phyloP scores from a whole-genome alignment of 768 basidiomycete species.

The Phlegmacium glaucopus region DNA sequence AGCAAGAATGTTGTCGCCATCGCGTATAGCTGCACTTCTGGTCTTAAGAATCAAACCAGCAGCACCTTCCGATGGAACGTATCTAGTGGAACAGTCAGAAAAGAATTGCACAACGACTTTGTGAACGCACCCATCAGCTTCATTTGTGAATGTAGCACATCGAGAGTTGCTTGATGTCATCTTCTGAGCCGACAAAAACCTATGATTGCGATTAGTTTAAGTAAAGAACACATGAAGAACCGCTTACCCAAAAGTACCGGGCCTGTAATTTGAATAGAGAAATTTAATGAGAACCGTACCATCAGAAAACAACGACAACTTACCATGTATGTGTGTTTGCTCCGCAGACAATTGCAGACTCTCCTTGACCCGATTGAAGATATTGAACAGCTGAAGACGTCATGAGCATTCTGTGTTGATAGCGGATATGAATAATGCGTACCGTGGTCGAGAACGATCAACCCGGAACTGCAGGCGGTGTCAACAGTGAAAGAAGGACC shows the following conservation, averaged over 20 bases:
- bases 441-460: slow-evolving; percentile 33
- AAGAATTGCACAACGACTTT: neutral
- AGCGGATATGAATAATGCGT: neutral
- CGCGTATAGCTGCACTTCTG: slow-evolving; percentile 28
- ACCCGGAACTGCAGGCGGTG: slow-evolving; percentile 32
- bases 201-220: neutral
- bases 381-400: slow-evolving; percentile 26
- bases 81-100: slow-evolving; percentile 16
- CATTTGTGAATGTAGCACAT: slow-evolving; percentile 30
- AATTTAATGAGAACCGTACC: neutral
- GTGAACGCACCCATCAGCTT: slow-evolving; percentile 29
- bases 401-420: neutral
- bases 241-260: slow-evolving; percentile 22
- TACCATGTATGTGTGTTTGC: slow-evolving; percentile 32
- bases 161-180: slow-evolving; percentile 31
- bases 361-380: slow-evolving; percentile 28
- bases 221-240: neutral
- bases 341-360: slow-evolving; percentile 32
- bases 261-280: slow-evolving; percentile 15
- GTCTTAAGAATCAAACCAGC: slow-evolving; percentile 33
- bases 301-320: neutral
- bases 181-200: slow-evolving; percentile 30
- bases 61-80: slow-evolving; percentile 34
- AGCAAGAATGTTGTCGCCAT: slow-evolving; percentile 31
- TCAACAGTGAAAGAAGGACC: slow-evolving; percentile 33